Evolutionary conservation across 495 filamentous ascomycete genomes (phyloP).

Genomic region (Jackrogersella minutella): DNA sequence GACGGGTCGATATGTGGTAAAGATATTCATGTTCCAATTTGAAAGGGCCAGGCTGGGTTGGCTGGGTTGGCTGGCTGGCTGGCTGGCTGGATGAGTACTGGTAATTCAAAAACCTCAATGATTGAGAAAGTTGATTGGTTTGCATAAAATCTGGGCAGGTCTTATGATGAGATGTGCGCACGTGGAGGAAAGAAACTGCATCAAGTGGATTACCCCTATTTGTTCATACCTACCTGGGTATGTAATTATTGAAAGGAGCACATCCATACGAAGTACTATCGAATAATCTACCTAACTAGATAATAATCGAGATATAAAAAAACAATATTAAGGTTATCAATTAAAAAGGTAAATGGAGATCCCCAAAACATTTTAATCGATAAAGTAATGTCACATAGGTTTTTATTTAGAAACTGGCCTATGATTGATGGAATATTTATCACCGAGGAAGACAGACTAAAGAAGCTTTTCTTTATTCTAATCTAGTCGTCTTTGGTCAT

Average conservation of each 20-base stretch:
- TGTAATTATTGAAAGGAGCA: conserved; percentile 16
- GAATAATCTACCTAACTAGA: no score
- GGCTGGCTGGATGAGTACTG: no score
- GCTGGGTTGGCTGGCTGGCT: no score
- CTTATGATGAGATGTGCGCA: conserved; percentile 25
- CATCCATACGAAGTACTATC: no score
- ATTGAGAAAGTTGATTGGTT: neutral
- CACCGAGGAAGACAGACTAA: conserved; percentile 15
- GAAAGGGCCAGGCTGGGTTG: no score
- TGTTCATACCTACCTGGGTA: conserved; percentile 8
- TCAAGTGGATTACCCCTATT: conserved; percentile 34
- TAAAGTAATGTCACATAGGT: neutral
- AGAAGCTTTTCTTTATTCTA: conserved; percentile 6
- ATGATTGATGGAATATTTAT: conserved; percentile 34
- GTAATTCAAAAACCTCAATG: neutral
- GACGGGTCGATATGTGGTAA: neutral
- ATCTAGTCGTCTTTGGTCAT: neutral
- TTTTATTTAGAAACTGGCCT: neutral
- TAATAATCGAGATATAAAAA: no score
- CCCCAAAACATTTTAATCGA: neutral
- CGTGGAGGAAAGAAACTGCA: conserved; percentile 29
- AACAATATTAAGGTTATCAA: no score
- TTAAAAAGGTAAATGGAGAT: no score
- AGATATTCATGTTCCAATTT: no score
- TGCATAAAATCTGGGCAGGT: neutral